phyloP scores from a whole-genome alignment of 805 yeast genomes.

The Ogataea zsoltii region DNA sequence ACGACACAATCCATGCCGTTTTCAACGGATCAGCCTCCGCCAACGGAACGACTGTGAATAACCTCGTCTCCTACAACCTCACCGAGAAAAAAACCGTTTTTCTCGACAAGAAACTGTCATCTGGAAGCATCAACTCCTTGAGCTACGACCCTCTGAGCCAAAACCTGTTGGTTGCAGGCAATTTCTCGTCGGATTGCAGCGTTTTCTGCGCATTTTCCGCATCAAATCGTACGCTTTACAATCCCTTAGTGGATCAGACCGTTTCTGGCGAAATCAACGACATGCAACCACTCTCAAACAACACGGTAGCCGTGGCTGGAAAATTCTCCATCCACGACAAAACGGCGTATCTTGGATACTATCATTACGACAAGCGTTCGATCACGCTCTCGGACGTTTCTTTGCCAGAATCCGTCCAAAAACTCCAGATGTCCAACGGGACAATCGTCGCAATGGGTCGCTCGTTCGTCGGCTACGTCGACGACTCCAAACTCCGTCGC shows the following conservation, averaged over 20 bases:
- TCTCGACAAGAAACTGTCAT: slow-evolving; percentile 38
- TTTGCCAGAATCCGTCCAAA: slow-evolving; percentile 35
- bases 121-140: slow-evolving; percentile 42
- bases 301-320: slow-evolving; percentile 50
- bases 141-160: slow-evolving; percentile 41
- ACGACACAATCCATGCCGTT: slow-evolving; percentile 46
- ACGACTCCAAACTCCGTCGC: slow-evolving; percentile 50
- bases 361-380: slow-evolving; percentile 47
- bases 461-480: slow-evolving; percentile 39
- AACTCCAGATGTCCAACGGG: slow-evolving; percentile 31
- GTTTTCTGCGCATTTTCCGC: slow-evolving; percentile 69
- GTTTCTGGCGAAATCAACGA: slow-evolving; percentile 55
- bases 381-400: slow-evolving; percentile 24
- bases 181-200: slow-evolving; percentile 56
- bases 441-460: slow-evolving; percentile 45
- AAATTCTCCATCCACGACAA: slow-evolving; percentile 41
- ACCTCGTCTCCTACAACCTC: slow-evolving; percentile 57
- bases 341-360: slow-evolving; percentile 47
- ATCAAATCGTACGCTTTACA: slow-evolving; percentile 53
- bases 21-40: slow-evolving; percentile 38
- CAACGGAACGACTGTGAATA: slow-evolving; percentile 33
- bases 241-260: slow-evolving; percentile 32
- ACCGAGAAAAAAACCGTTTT: slow-evolving; percentile 40
- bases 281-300: slow-evolving; percentile 46
- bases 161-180: slow-evolving; percentile 70